Evolutionary conservation across 257 asterid genomes (phyloP).

Genomic region (Capsicum baccatum): DNA sequence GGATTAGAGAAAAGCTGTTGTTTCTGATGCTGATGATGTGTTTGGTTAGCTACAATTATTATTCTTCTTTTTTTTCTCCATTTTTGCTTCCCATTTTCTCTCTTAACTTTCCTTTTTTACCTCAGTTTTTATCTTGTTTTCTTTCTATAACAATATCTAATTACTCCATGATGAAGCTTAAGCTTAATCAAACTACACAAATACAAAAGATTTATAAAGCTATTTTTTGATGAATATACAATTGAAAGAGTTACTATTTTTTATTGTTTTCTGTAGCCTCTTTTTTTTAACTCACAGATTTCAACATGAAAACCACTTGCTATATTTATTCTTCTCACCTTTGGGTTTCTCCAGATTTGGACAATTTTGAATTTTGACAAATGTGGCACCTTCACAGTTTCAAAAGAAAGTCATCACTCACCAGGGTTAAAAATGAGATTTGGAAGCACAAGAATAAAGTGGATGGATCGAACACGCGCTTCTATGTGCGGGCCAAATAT

Average conservation of each 20-base stretch:
- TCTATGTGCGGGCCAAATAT: background rate
- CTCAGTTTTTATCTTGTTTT: no score
- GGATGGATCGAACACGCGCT: constrained; percentile 5
- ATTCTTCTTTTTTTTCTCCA: background rate
- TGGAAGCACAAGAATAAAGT: constrained; percentile 11
- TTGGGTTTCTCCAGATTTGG: constrained; percentile 33
- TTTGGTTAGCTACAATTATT: constrained; percentile 28
- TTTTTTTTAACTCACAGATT: background rate
- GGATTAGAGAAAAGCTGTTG: constrained; percentile 40
- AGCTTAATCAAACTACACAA: background rate
- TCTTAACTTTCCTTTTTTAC: background rate
- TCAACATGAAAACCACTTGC: background rate
- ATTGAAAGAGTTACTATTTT: background rate
- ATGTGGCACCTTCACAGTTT: constrained; percentile 16
- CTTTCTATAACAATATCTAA: background rate
- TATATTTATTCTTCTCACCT: constrained; percentile 35
- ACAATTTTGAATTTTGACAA: constrained; percentile 18
- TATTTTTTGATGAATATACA: background rate
- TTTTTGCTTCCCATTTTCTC: constrained; percentile 13
- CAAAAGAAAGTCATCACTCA: background rate
- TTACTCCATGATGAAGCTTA: background rate
- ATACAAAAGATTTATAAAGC: background rate
- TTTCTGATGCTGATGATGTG: constrained; percentile 30
- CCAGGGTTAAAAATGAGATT: constrained; percentile 29
- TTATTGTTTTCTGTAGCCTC: background rate